phyloP scores from a whole-genome alignment of 495 filamentous ascomycete species.

The Viridothelium virens region DNA sequence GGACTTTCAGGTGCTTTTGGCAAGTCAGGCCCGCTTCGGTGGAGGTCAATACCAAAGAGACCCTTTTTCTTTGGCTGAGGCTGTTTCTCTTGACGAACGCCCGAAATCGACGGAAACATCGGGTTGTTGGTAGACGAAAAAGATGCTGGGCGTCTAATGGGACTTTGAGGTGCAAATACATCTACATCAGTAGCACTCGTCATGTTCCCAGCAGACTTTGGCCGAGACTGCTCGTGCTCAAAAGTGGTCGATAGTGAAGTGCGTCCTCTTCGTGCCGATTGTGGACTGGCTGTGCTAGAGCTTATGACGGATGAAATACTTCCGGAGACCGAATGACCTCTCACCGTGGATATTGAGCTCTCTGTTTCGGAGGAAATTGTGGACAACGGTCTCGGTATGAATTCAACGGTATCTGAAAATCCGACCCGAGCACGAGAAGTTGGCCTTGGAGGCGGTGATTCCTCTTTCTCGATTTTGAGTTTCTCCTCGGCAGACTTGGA shows the following conservation, averaged over 20 bases:
- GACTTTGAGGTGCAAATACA: constrained; percentile 10
- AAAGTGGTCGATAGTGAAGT: constrained; percentile 33
- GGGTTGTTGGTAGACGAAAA: neutral
- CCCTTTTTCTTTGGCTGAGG: neutral
- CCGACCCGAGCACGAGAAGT: constrained; percentile 48
- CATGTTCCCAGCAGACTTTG: constrained; percentile 19
- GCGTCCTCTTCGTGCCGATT: constrained; percentile 24
- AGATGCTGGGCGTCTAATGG: neutral
- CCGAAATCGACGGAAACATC: neutral
- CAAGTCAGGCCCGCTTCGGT: constrained; percentile 36
- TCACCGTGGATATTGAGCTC: constrained; percentile 53
- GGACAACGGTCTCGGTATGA: constrained; percentile 64
- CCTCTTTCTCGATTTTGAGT: neutral
- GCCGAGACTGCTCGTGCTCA: constrained; percentile 29
- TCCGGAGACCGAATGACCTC: constrained; percentile 55
- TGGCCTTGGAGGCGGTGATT: constrained; percentile 25
- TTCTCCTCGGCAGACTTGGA: constrained; percentile 13
- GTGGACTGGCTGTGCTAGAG: constrained; percentile 32
- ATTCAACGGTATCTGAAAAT: constrained; percentile 56
- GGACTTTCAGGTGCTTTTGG: constrained; percentile 36
- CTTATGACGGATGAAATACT: constrained; percentile 58
- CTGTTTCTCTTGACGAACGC: neutral
- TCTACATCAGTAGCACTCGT: constrained; percentile 9
- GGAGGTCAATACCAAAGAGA: constrained; percentile 37
- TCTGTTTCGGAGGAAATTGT: constrained; percentile 67